Conservation (phyloP, 75 land plant species). For the Sequoiadendron giganteum region DNA sequence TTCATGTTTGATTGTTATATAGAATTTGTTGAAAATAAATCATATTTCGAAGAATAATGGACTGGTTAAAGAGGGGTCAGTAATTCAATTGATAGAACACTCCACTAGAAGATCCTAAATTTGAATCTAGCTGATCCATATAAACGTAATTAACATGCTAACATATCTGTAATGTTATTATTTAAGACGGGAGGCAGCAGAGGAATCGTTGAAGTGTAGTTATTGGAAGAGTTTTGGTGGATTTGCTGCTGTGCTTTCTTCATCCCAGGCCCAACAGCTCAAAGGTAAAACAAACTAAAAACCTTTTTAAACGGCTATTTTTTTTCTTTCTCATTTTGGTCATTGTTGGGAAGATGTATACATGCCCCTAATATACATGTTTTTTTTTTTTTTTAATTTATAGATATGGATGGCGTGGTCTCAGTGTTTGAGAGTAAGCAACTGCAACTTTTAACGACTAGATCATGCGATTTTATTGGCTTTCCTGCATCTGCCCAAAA, state of each 20-base stretch:
- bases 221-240: constrained; percentile 36
- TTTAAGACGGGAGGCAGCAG: constrained; percentile 17
- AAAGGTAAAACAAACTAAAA: neutral
- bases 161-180: neutral
- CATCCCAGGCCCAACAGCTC: neutral
- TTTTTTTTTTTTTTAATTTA: too few relatives aligned
- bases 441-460: constrained; percentile 48
- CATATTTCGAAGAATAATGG: too few relatives aligned
- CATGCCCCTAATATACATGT: neutral
- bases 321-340: too few relatives aligned
- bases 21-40: neutral
- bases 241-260: constrained; percentile 31
- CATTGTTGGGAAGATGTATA: too few relatives aligned
- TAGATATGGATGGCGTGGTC: constrained; percentile 37
- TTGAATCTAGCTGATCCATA: too few relatives aligned
- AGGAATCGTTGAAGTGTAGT: constrained; percentile 24
- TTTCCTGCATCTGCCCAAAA: constrained; percentile 11
- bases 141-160: too few relatives aligned
- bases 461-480: constrained; percentile 48
- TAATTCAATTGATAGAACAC: too few relatives aligned
- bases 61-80: too few relatives aligned
- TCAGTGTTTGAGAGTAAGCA: constrained; percentile 38
- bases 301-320: too few relatives aligned
- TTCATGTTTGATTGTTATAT: neutral
- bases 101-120: too few relatives aligned